Base-by-base conservation (phyloP, 805 yeast genomes). In the Cyberlindnera xylosilytica region DNA sequence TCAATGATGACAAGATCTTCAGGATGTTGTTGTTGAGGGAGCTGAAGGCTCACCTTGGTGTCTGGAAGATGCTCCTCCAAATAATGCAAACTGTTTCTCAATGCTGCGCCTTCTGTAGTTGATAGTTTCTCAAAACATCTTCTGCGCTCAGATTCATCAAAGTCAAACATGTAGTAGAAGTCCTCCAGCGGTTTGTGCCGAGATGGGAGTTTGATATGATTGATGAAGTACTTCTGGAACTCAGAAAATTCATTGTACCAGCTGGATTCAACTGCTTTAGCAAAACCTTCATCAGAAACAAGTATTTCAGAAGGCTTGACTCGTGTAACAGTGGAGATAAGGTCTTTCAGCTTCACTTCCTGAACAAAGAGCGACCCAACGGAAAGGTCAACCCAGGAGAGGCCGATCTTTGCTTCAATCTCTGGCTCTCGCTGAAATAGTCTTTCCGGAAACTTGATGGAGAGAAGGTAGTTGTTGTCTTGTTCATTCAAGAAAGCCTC, bases 371-470 rank as follows among this genome's bases (percentile, higher is more conserved):
- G 76, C 18, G 79, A 80, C 0, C 98, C 97, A 1, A 91, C 78
- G 0, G 93, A 83, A 0, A 91, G 68, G 63, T 93, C 99, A 33
- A 83, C 76, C 98, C 98, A 93, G 22, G 89, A 74, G 1, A 93
- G 54, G 0, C 96, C 96, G 4, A 89, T 28, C 60, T 69, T 69
- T 17, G 74, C 72, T 10, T 63, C 58, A 1, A 65, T 57, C 13
- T 61, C 62, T 50, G 75, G 58, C 27, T 64, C 49, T 43, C 62
- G 53, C 43, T 63, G 53, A 62, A 68, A 54, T 49, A 72, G 54
- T 62, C 65, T 65, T 20, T 68, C 72, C 0, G 89, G 87, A 41
- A 84, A 73, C 7, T 76, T 73, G 12, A 91, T 70, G 4, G 87
- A 75, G 19, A 83, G 67, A 27, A 91, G 64, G 57, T 72, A 88